Percentiles rank a stretch among this genome's conserved stretches.
These are phyloP conservation scores for Tetrahymena elliotti DNA, from an alignment of 73 alveolate species.

Conservation along the genomic window DNA sequence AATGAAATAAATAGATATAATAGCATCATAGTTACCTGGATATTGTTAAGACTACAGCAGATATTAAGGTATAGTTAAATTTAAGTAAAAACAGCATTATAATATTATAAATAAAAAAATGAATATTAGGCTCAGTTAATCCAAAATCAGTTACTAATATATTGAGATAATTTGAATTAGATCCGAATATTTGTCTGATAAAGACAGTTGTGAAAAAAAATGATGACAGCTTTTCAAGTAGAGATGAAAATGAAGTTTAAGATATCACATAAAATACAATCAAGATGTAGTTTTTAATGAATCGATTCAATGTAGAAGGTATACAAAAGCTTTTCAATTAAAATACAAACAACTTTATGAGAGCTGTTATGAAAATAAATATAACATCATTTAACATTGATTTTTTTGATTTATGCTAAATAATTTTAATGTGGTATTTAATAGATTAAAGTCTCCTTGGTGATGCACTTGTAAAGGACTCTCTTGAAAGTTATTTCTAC, in stretches of 20 bases:
- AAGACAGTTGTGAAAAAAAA: background rate
- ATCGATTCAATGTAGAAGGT: background rate
- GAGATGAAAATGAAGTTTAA: background rate
- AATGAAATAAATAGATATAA: background rate
- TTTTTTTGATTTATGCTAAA: too few species aligned
- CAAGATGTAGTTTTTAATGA: background rate
- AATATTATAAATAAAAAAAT: background rate
- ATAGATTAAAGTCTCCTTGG: background rate
- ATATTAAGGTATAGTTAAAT: background rate
- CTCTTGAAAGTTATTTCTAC: background rate
- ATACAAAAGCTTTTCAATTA: background rate
- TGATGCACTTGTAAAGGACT: background rate
- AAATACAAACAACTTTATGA: background rate
- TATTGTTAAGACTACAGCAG: background rate
- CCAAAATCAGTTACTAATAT: background rate
- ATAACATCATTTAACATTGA: background rate
- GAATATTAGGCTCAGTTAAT: background rate
- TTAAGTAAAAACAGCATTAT: background rate
- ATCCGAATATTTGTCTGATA: background rate
- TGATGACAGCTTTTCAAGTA: background rate
- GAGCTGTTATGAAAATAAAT: background rate
- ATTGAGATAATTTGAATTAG: background rate
- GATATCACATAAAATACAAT: background rate
- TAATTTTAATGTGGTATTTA: background rate
- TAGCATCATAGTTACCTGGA: background rate